Evolutionary conservation across 768 basidiomycete genomes (phyloP).

Genomic region (Lentinula boryana): DNA sequence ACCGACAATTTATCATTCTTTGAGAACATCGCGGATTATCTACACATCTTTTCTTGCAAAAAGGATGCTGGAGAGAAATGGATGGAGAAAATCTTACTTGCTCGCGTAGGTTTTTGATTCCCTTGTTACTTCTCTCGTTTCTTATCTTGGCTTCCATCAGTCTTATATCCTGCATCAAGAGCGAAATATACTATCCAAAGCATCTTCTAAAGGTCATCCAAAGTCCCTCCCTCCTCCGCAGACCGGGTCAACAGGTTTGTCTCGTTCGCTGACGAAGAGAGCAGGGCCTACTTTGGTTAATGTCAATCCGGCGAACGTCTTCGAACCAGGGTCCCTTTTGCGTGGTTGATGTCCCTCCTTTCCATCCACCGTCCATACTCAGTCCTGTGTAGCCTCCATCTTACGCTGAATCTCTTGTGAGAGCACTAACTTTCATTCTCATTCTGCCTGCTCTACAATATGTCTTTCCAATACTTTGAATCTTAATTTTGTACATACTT

Average conservation of each 20-base stretch:
- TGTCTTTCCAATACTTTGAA: neutral
- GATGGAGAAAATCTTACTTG: conserved; percentile 76
- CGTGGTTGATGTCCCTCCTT: conserved; percentile 17
- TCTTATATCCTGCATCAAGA: conserved; percentile 84
- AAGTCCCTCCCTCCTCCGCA: conserved; percentile 13
- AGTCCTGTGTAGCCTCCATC: no score
- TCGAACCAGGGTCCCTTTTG: conserved; percentile 74
- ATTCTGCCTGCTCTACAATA: no score
- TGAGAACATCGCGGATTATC: conserved; percentile 82
- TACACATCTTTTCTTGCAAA: conserved; percentile 79
- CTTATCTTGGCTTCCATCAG: conserved; percentile 28
- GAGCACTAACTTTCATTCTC: neutral
- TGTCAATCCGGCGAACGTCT: conserved; percentile 43
- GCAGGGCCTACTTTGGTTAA: conserved; percentile 32
- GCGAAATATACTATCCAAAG: conserved; percentile 56
- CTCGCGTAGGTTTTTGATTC: conserved; percentile 53
- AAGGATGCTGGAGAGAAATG: conserved; percentile 69
- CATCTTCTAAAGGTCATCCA: conserved; percentile 25
- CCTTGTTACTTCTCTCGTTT: neutral
- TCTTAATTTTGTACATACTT: neutral
- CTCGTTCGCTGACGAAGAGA: conserved; percentile 36
- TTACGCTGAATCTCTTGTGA: no score
- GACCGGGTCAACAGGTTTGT: conserved; percentile 20
- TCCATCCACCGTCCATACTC: neutral
- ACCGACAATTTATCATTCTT: conserved; percentile 83